Evolutionary conservation across 2,329 filamentous ascomycete species (phyloP), one percentile per base, ranked within the genome.

Genomic region (Acrocalymma vagum): DNA sequence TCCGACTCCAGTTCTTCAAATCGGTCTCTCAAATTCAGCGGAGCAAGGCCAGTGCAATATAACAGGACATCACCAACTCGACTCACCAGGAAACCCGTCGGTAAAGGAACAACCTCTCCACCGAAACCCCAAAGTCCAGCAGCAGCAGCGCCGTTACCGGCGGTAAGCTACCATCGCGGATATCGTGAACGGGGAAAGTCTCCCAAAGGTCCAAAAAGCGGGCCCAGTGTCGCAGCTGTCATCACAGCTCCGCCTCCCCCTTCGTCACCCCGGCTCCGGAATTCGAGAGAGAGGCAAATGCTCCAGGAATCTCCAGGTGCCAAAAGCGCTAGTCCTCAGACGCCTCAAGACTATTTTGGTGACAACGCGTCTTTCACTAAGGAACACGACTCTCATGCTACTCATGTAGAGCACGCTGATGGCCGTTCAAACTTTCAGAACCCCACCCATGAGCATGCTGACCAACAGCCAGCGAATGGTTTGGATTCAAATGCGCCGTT

Each of bases 1-100:
- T 71, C 67, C 38, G 65, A 69, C 26, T 66, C 63, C 11, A 62
- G 57, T 37, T 64, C 67, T 3, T 67, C 67, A 13, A 63, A 49
- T n/a, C 58, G 54, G 7, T 69, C 65, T 5, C 55, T 58, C 5
- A 66, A 57, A 28, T 60, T 62, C 32, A 60, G 60, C 10, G 42
- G 48, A 7, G 34, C 41, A 10, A 34, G 49, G 31, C 35, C 29
- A 3, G 43, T 38, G 8, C 41, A 22, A 21, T 48, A 61, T 50
- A 58, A 55, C 20, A 53, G 53, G 32, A 53, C 49, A 7, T 67
- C 66, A 14, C 62, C 65, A 14, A 60, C 58, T 6, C 51, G 57
- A 13, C 42, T 54, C 28, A 47, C 47, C 43, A 51, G 60, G 35
- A 45, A 39, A 11, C 50, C 54, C 16, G 41, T 51, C 13, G 47